Base-by-base conservation (phyloP, 139 green algal species). In the Auxenochlorella pyrenoidosa region DNA sequence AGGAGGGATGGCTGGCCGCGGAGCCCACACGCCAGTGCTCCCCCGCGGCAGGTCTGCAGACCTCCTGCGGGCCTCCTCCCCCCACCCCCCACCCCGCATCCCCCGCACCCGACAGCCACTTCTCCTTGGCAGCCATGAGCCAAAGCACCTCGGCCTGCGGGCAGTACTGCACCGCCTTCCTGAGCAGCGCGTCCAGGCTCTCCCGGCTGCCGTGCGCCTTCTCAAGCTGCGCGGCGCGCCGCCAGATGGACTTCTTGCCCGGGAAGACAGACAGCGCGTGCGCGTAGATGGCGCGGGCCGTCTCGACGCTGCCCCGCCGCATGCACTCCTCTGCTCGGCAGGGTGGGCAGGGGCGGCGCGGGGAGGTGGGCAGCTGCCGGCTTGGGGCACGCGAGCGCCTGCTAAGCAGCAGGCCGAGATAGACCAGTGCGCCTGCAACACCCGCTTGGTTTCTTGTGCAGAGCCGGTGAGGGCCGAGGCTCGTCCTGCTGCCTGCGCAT, bases 61-160 rank as follows among this genome's bases (percentile, higher is more conserved):
- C n/a, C n/a, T n/a, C n/a, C n/a, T n/a, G n/a, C n/a, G n/a, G n/a
- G n/a, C n/a, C n/a, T n/a, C 24, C 10, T 24, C 63, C 5, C 68
- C 32, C 68, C 28, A 28, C 34, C 40, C 28, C 28, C 36, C 5
- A 1, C 41, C 24, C 22, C 15, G 22, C 18, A 38, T 51, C 26
- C 51, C 58, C 79, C 79, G 4, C 79, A 86, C 81, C 83, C 3
- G 54, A 66, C 40, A 96, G 90, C 97, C 97, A 99, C 90, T 95
- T 95, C 94, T 99, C 96, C 92, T 99, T 99, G 54, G 97, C 97
- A 0, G 92, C 95, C 96, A 99, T 99, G 0, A 99, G 94, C 97
- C 97, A 99, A 81, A 99, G 91, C 82, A 99, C 93, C 91, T 99
- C 96, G 36, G 95, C 95, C 90, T 97, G 93, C 18, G 96, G 96